These are phyloP conservation scores for Chaetothyriales sp. DNA, from an alignment of 2,329 filamentous ascomycete species.

Conservation along the genomic window DNA sequence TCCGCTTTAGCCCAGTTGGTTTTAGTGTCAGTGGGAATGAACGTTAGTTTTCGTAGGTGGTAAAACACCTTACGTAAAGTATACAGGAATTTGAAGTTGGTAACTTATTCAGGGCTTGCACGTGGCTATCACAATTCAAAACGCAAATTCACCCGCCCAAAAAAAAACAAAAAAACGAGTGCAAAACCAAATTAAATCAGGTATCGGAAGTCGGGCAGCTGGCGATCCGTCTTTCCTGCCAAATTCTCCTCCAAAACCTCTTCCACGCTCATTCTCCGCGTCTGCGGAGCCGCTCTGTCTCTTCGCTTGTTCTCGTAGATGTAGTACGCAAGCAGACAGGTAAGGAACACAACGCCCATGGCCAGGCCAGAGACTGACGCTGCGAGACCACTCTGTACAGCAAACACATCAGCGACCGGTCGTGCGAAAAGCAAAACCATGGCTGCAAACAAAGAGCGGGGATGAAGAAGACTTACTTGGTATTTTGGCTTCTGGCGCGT, in stretches of 20 bases:
- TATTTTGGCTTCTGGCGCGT: constrained; percentile 34
- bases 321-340: constrained; percentile 20
- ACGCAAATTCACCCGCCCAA: too few species aligned
- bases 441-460: neutral
- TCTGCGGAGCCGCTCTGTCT: constrained; percentile 18
- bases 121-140: too few species aligned
- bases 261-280: constrained; percentile 15
- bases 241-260: constrained; percentile 21
- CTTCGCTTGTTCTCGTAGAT: constrained; percentile 21
- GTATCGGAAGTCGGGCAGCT: constrained; percentile 24
- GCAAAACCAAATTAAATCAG: constrained; percentile 14
- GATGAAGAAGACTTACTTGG: constrained; percentile 17
- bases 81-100: too few species aligned
- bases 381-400: constrained; percentile 21
- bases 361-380: constrained; percentile 20
- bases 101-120: neutral
- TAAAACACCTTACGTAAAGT: too few species aligned
- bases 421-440: neutral
- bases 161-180: neutral
- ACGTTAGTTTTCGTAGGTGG: too few species aligned
- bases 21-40: too few species aligned
- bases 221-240: constrained; percentile 23
- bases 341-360: constrained; percentile 20
- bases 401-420: constrained; percentile 20
- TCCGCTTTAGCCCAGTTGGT: too few species aligned